A percentile compares a stretch with the other conserved stretches of the same genome.
Evolutionary conservation across 495 filamentous ascomycete species (phyloP).

Genomic region (Rusavskia elegans): DNA sequence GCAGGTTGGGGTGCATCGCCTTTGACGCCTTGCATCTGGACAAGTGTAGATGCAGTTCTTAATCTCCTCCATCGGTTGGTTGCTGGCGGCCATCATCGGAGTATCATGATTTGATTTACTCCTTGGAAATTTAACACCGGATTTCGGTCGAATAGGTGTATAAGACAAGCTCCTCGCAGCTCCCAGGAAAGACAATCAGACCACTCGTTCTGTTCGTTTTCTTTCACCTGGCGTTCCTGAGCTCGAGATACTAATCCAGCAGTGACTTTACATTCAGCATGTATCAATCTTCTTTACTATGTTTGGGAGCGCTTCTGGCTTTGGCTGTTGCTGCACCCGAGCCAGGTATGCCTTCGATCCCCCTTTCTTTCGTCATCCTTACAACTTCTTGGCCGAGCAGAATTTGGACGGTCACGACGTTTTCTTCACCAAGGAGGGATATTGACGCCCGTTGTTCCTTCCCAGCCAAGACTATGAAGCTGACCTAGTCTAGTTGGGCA

Average conservation of each 20-base stretch:
- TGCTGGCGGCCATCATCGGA: constrained; percentile 1
- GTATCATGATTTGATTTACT: background rate
- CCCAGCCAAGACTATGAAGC: background rate
- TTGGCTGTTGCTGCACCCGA: background rate
- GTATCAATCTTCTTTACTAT: background rate
- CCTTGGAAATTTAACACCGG: background rate
- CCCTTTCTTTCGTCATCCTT: background rate
- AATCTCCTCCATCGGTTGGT: background rate
- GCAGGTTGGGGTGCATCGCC: background rate
- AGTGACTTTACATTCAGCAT: background rate
- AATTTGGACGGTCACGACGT: too few relatives aligned
- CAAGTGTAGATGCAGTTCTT: background rate
- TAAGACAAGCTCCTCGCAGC: constrained; percentile 1
- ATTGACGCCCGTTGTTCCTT: background rate
- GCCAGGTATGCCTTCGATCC: background rate
- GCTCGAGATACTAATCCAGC: background rate
- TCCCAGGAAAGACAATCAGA: background rate
- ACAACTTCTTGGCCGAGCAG: too few relatives aligned
- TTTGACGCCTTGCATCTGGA: background rate
- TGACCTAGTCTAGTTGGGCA: background rate
- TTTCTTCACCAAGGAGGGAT: too few relatives aligned
- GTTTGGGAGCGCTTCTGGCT: background rate
- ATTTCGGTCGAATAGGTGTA: background rate
- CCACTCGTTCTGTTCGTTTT: background rate
- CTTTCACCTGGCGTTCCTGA: background rate